phyloP scores from a whole-genome alignment of 441 rosid species.

The Pelargonium citronellum region DNA sequence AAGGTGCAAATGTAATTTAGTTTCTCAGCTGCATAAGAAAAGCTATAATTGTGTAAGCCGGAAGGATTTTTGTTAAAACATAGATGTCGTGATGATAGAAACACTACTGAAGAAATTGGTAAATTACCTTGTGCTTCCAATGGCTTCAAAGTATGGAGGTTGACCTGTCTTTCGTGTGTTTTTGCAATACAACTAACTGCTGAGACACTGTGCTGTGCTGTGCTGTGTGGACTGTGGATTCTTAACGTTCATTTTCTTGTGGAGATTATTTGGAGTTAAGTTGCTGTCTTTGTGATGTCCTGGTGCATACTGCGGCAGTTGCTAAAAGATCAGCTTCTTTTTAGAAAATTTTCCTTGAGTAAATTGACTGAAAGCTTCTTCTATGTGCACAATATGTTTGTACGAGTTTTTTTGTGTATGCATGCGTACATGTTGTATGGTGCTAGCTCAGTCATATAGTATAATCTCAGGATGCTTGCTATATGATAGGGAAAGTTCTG shows the following conservation, averaged over 20 bases:
- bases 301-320: background rate
- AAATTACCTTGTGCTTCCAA: background rate
- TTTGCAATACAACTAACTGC: background rate
- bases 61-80: background rate
- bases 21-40: background rate
- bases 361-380: background rate
- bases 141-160: background rate
- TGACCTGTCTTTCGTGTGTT: background rate
- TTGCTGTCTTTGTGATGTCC: background rate
- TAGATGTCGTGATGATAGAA: background rate
- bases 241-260: background rate
- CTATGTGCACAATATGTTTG: background rate
- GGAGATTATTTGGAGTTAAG: background rate
- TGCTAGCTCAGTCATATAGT: background rate
- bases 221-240: background rate
- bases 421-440: background rate
- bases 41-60: background rate
- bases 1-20: background rate
- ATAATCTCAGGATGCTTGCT: background rate
- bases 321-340: background rate
- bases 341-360: background rate
- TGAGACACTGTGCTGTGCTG: background rate
- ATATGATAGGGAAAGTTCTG: background rate
- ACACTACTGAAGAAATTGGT: background rate
- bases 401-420: background rate